A percentile compares a stretch with the other conserved stretches of the same genome.
Conservation (phyloP, 768 basidiomycete genomes). For the Phaffia australis region DNA sequence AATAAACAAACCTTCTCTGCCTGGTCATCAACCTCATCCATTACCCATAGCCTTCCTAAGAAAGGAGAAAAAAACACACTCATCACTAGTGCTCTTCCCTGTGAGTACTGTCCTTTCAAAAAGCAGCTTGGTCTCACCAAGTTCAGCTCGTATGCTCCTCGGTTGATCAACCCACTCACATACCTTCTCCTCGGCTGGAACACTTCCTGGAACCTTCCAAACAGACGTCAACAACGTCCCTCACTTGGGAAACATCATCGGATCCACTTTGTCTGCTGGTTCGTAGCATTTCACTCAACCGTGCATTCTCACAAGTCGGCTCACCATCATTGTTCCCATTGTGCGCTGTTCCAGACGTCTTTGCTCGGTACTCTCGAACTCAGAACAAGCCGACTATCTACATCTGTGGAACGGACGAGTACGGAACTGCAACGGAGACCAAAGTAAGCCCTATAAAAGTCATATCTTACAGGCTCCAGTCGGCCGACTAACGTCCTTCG, state of each 20-base stretch:
- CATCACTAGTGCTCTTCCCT: conserved; percentile 85
- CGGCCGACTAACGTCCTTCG: background rate
- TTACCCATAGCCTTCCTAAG: conserved; percentile 52
- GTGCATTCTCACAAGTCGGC: background rate
- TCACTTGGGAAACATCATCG: conserved; percentile 88
- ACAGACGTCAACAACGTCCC: conserved; percentile 73
- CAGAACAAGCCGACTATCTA: conserved; percentile 83
- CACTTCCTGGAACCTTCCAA: background rate
- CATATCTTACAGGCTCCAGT: background rate
- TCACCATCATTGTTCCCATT: background rate
- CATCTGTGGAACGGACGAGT: conserved; percentile 97
- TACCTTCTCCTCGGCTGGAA: background rate
- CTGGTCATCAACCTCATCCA: too few species aligned
- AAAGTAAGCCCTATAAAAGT: conserved; percentile 49
- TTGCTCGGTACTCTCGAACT: conserved; percentile 69
- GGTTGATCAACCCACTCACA: background rate
- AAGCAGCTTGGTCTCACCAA: background rate
- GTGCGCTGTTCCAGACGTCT: conserved; percentile 52
- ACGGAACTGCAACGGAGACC: conserved; percentile 98
- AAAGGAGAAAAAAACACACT: conserved; percentile 78
- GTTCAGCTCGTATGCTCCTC: background rate
- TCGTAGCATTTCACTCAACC: background rate
- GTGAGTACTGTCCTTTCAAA: conserved; percentile 41
- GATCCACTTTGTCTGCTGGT: conserved; percentile 79
- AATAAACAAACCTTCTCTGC: too few species aligned